These are phyloP conservation scores for Diaporthe aspalathi DNA, from an alignment of 2,329 filamentous ascomycete genomes.

Conservation along the genomic window DNA sequence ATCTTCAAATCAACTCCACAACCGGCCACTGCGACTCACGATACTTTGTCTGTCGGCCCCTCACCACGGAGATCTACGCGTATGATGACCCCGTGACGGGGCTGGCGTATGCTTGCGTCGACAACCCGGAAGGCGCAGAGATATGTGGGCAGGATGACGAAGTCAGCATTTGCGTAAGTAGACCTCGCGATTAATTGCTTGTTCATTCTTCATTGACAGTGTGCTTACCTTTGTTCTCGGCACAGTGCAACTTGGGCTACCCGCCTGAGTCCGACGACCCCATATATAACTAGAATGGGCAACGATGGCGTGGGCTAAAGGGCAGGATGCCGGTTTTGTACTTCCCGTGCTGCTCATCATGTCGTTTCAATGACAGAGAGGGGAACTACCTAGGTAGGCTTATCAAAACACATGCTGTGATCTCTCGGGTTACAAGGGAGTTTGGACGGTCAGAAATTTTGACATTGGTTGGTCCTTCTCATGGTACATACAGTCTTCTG, in stretches of 20 bases:
- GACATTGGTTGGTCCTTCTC: not conserved
- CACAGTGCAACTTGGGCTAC: slow-evolving; percentile 8
- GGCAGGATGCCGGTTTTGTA: accelerated
- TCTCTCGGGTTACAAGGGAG: not conserved
- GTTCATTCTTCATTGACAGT: no score
- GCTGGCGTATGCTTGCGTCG: slow-evolving; percentile 21
- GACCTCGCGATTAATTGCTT: accelerated
- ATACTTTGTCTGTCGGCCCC: slow-evolving; percentile 27
- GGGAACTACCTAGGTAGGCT: not conserved
- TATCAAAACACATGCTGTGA: not conserved
- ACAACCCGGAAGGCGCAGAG: not conserved
- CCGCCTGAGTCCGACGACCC: slow-evolving; percentile 2
- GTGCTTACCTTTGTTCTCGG: not conserved
- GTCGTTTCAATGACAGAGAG: not conserved
- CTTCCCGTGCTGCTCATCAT: not conserved
- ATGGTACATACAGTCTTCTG: not conserved
- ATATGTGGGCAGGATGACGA: not conserved
- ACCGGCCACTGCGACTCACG: slow-evolving; percentile 27
- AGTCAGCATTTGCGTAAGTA: slow-evolving; percentile 1
- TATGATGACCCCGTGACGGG: slow-evolving; percentile 35
- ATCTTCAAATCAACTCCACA: slow-evolving; percentile 6
- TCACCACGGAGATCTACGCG: slow-evolving; percentile 20
- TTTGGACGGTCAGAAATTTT: not conserved
- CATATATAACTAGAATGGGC: not conserved
- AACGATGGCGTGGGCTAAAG: no score